Evolutionary conservation across 768 basidiomycete species (phyloP).

Genomic region (Kwoniella dendrophila): DNA sequence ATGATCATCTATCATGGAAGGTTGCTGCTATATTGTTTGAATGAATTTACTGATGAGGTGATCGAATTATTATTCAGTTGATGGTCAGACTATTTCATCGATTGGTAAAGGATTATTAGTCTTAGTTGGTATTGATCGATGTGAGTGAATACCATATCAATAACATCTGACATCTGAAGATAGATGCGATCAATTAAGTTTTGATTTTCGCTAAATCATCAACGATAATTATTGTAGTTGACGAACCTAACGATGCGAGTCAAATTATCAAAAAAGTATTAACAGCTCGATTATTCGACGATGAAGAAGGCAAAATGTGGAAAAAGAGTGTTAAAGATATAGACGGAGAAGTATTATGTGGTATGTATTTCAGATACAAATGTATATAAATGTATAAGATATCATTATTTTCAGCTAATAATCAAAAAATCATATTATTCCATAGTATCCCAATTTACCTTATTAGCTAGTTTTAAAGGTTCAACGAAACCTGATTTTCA

Average conservation of each 20-base stretch:
- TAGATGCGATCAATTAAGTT: background rate
- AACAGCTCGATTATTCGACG: slow-evolving; percentile 70
- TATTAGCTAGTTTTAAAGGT: slow-evolving; percentile 87
- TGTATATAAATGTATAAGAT: background rate
- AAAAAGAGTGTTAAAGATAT: slow-evolving; percentile 84
- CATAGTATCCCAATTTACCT: slow-evolving; percentile 80
- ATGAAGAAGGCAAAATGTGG: slow-evolving; percentile 65
- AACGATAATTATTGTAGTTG: slow-evolving; percentile 61
- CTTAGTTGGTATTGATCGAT: slow-evolving; percentile 82
- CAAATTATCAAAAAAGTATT: slow-evolving; percentile 80
- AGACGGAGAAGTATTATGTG: slow-evolving; percentile 85
- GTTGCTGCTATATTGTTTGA: slow-evolving; percentile 1
- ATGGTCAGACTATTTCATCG: slow-evolving; percentile 73
- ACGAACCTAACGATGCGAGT: slow-evolving; percentile 73
- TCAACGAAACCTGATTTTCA: slow-evolving; percentile 70
- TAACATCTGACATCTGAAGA: background rate
- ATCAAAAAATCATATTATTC: background rate
- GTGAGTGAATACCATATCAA: slow-evolving; percentile 23
- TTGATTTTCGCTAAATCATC: background rate
- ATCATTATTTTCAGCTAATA: background rate
- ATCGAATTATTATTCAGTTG: slow-evolving; percentile 61
- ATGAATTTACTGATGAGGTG: background rate
- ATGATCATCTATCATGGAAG: background rate
- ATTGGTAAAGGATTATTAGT: slow-evolving; percentile 87
- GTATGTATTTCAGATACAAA: slow-evolving; percentile 39